These are phyloP conservation scores for Boechera retrofracta DNA, from an alignment of 345 rosid genomes.

Conservation along the genomic window DNA sequence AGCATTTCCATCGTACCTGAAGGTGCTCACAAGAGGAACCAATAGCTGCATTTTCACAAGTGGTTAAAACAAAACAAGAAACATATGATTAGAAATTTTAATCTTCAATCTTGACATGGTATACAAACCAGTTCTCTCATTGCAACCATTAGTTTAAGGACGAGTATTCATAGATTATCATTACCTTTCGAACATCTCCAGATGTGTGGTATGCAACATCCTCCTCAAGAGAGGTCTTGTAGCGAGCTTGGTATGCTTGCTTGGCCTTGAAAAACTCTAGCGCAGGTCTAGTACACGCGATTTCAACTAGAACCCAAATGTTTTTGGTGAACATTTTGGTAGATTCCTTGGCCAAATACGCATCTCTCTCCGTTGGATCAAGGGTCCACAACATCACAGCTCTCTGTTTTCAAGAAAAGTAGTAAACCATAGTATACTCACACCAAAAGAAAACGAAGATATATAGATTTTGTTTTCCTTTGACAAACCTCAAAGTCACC, in stretches of 20 bases:
- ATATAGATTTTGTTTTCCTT: neutral
- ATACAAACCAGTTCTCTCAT: neutral
- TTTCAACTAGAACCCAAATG: slow-evolving; percentile 79
- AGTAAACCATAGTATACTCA: slow-evolving; percentile 12
- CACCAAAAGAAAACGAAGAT: neutral
- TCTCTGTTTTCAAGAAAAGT: slow-evolving; percentile 49
- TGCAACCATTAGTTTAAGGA: neutral
- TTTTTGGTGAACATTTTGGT: slow-evolving; percentile 71
- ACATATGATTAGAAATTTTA: neutral
- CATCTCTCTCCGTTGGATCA: slow-evolving; percentile 83
- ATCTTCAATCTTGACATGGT: neutral
- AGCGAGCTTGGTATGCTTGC: slow-evolving; percentile 80
- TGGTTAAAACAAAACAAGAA: slow-evolving; percentile 15
- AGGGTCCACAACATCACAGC: slow-evolving; percentile 70
- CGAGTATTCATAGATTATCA: neutral
- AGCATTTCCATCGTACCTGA: slow-evolving; percentile 69
- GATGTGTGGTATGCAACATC: slow-evolving; percentile 83
- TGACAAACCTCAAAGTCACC: slow-evolving; percentile 81
- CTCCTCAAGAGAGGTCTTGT: slow-evolving; percentile 84
- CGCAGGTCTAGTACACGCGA: slow-evolving; percentile 79
- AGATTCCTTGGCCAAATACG: slow-evolving; percentile 75
- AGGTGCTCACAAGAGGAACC: slow-evolving; percentile 79
- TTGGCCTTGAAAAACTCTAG: slow-evolving; percentile 61
- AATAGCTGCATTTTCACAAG: slow-evolving; percentile 59
- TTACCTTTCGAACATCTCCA: slow-evolving; percentile 84